Percentiles rank a stretch among this genome's conserved stretches.
Evolutionary conservation across 2,329 filamentous ascomycete genomes (phyloP).

Genomic region (Byssochlamys sp.): DNA sequence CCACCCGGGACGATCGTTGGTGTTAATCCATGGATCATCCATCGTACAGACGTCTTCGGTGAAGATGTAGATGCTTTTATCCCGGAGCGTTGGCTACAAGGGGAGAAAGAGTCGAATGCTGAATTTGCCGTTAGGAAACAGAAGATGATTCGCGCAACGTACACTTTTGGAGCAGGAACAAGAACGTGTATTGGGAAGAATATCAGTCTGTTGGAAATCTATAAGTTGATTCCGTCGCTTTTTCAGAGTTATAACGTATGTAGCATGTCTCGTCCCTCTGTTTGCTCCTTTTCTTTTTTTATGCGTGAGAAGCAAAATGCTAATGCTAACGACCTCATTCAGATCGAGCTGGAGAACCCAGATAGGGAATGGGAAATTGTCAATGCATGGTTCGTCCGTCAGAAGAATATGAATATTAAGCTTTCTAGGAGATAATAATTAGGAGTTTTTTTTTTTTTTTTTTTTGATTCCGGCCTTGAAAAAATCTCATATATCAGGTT

Average conservation of each 20-base stretch:
- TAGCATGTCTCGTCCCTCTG: background rate
- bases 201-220: slow-evolving; percentile 13
- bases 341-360: slow-evolving; percentile 12
- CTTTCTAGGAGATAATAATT: slow-evolving; percentile 6
- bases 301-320: background rate
- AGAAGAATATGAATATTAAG: slow-evolving; percentile 22
- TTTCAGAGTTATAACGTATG: background rate
- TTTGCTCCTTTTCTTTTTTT: background rate
- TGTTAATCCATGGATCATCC: slow-evolving; percentile 23
- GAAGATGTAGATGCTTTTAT: slow-evolving; percentile 11
- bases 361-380: slow-evolving; percentile 12
- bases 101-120: background rate
- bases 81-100: slow-evolving; percentile 16
- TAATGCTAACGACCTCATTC: background rate
- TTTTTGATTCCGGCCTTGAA: too few species aligned
- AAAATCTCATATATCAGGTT: too few species aligned
- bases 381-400: slow-evolving; percentile 47
- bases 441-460: background rate
- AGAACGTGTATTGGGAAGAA: slow-evolving; percentile 42
- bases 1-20: slow-evolving; percentile 22
- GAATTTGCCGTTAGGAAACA: background rate
- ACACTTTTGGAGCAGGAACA: slow-evolving; percentile 45
- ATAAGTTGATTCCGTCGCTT: slow-evolving; percentile 4
- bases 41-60: slow-evolving; percentile 14
- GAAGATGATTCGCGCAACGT: background rate